Evolutionary conservation across 2,329 filamentous ascomycete genomes (phyloP).

Genomic region (Exserohilum turcica): DNA sequence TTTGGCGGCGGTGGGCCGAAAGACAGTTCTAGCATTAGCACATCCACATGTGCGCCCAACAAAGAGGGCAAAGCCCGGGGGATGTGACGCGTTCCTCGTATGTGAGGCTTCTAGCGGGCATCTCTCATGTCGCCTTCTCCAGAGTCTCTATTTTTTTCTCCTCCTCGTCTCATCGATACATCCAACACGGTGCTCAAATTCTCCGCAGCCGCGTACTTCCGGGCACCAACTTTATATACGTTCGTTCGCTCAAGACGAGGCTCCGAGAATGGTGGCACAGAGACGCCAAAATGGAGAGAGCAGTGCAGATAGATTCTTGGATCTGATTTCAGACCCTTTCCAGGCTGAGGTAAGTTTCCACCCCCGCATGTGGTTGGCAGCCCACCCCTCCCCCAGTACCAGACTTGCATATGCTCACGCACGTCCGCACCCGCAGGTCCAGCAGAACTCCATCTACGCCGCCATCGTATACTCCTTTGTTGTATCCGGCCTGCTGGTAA

Average conservation of each 20-base stretch:
- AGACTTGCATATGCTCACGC: too few relatives aligned
- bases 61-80: slow-evolving; percentile 3
- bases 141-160: neutral
- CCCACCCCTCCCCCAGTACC: neutral
- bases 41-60: slow-evolving; percentile 9
- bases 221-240: neutral
- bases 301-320: slow-evolving; percentile 45
- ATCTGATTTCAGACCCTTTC: slow-evolving; percentile 50
- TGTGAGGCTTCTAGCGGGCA: neutral
- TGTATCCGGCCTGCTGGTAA: slow-evolving; percentile 72
- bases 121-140: neutral
- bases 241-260: slow-evolving; percentile 10
- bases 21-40: slow-evolving; percentile 9
- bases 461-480: slow-evolving; percentile 81
- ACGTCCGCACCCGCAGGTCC: slow-evolving; percentile 52
- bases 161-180: neutral
- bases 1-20: slow-evolving; percentile 10
- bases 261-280: slow-evolving; percentile 16
- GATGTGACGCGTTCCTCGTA: slow-evolving; percentile 12
- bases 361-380: neutral
- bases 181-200: neutral
- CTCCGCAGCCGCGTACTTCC: neutral
- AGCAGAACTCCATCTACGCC: slow-evolving; percentile 71
- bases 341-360: slow-evolving; percentile 33
- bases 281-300: slow-evolving; percentile 20